Evolutionary conservation across 345 rosid genomes (phyloP).

Genomic region (Euphorbia tirucalli): DNA sequence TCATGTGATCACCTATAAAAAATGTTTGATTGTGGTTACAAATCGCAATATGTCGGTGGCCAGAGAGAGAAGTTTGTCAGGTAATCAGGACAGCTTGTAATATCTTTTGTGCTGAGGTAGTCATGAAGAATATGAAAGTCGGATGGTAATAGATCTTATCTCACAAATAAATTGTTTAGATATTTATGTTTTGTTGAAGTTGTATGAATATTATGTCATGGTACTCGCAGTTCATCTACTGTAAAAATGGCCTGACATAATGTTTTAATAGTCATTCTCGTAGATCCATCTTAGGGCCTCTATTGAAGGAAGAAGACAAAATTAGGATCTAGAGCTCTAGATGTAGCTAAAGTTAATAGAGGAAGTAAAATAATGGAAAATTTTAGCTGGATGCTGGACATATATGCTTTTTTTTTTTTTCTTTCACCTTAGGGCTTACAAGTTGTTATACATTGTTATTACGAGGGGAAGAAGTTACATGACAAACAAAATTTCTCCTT

Average conservation of each 20-base stretch:
- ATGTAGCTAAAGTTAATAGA: not conserved
- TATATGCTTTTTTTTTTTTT: not conserved
- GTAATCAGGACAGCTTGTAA: constrained; percentile 31
- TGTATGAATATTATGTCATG: not conserved
- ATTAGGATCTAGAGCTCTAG: constrained; percentile 6
- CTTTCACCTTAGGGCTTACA: not conserved
- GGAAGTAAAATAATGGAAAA: not conserved
- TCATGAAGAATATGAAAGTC: constrained; percentile 3
- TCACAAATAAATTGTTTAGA: not conserved
- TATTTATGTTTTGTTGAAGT: not conserved
- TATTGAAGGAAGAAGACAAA: not conserved
- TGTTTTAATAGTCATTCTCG: not conserved
- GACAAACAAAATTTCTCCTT: not conserved
- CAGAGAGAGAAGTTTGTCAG: constrained; percentile 87
- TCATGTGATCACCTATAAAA: constrained; percentile 42
- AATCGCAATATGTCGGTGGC: constrained; percentile 61
- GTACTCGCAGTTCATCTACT: not conserved
- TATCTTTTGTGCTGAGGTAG: not conserved
- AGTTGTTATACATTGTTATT: not conserved
- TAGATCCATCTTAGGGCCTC: not conserved
- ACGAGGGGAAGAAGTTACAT: not conserved
- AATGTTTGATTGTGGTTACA: constrained; percentile 68
- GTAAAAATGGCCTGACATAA: not conserved
- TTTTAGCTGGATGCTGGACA: not conserved
- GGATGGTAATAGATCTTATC: constrained; percentile 16